A percentile compares a stretch with the other conserved stretches of the same genome.
These are phyloP conservation scores for Stachybotrys elegans DNA, from an alignment of 2,329 filamentous ascomycete genomes.

Conservation along the genomic window DNA sequence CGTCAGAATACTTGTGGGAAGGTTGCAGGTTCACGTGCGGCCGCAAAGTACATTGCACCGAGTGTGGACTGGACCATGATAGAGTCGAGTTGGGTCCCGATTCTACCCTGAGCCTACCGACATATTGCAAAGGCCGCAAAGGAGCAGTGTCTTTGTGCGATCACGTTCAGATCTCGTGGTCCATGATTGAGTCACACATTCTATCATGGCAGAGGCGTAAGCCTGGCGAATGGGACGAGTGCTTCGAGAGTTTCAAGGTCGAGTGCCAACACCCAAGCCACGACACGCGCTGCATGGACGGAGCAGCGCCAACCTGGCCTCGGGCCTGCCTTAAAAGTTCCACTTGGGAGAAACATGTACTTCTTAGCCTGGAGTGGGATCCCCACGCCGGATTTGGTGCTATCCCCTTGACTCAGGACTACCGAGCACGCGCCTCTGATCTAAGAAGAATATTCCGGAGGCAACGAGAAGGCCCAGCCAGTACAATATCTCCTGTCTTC, in stretches of 20 bases:
- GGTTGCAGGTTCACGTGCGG: neutral
- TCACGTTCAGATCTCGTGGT: neutral
- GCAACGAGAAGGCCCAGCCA: neutral
- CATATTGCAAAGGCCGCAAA: neutral
- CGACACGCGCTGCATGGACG: neutral
- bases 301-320: neutral
- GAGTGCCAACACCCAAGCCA: conserved; percentile 1
- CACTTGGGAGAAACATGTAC: neutral
- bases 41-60: neutral
- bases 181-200: neutral
- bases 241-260: neutral
- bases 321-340: neutral
- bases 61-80: neutral
- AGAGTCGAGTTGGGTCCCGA: neutral
- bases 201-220: neutral
- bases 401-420: neutral
- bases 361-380: neutral
- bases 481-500: neutral
- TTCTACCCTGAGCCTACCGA: neutral
- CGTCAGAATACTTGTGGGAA: neutral
- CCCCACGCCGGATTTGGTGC: neutral
- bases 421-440: neutral
- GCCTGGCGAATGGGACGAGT: neutral
- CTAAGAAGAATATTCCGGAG: neutral
- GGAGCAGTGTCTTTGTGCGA: neutral